A percentile compares a stretch with the other conserved stretches of the same genome.
phyloP scores from a whole-genome alignment of 768 basidiomycete species.

The Coprinopsis cinerea region DNA sequence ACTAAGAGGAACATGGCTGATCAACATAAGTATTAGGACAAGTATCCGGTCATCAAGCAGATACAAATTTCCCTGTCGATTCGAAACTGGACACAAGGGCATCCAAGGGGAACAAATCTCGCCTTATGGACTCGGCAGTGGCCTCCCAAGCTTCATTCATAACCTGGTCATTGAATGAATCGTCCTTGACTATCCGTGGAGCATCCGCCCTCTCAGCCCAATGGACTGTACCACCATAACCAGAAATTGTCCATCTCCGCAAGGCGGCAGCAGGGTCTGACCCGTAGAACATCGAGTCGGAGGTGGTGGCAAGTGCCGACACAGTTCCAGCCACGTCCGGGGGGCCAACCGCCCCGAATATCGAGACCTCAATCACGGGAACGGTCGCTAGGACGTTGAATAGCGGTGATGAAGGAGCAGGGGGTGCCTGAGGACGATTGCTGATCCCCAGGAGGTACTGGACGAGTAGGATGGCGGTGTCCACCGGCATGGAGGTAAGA shows the following conservation, averaged over 20 bases:
- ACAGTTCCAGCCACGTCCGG: conserved; percentile 42
- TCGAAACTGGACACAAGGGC: conserved; percentile 33
- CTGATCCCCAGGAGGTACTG: conserved; percentile 35
- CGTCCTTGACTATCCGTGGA: conserved; percentile 45
- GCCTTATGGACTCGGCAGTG: conserved; percentile 29
- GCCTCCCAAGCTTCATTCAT: conserved; percentile 49
- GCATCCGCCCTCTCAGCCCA: conserved; percentile 54
- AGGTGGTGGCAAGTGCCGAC: conserved; percentile 46
- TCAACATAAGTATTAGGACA: too few species aligned
- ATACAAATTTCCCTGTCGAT: conserved; percentile 24
- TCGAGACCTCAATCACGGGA: conserved; percentile 53
- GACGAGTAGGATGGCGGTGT: conserved; percentile 42
- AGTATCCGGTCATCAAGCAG: too few species aligned
- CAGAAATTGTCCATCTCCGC: conserved; percentile 49
- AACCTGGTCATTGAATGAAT: conserved; percentile 31
- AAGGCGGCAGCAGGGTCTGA: conserved; percentile 41
- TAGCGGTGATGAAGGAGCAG: conserved; percentile 32
- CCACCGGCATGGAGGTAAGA: conserved; percentile 43
- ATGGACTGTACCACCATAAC: conserved; percentile 28
- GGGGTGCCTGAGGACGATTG: conserved; percentile 32
- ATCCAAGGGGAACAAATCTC: conserved; percentile 13
- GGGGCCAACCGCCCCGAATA: conserved; percentile 52
- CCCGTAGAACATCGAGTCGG: conserved; percentile 54
- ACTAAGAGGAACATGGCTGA: too few species aligned
- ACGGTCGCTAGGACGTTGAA: conserved; percentile 37